Percentiles rank a stretch among this genome's conserved stretches.
phyloP scores from a whole-genome alignment of 345 rosid species.

The Microthlaspi erraticum region DNA sequence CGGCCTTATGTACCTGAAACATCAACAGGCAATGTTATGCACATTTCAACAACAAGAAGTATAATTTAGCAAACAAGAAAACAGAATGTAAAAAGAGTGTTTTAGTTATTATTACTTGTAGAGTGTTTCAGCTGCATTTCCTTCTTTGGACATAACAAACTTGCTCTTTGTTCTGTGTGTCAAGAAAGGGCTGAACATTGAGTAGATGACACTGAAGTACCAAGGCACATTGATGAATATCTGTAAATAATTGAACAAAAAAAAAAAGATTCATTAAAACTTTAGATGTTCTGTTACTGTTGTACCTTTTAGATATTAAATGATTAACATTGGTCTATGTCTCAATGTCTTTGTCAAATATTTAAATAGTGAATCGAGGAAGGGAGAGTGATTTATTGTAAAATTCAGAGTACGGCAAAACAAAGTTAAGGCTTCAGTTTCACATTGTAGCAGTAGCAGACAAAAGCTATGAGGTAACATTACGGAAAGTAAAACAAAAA shows the following conservation, averaged over 20 bases:
- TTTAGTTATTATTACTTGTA: constrained; percentile 64
- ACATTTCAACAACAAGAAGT: background rate
- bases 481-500: constrained; percentile 34
- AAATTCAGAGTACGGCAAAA: constrained; percentile 34
- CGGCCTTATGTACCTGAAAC: constrained; percentile 76
- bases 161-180: constrained; percentile 98
- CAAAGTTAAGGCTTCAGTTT: constrained; percentile 27
- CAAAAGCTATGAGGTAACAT: constrained; percentile 30
- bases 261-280: background rate
- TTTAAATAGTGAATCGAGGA: constrained; percentile 1
- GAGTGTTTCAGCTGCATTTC: constrained; percentile 87
- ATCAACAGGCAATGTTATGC: background rate
- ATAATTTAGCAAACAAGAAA: background rate
- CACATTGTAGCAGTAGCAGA: constrained; percentile 30
- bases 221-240: constrained; percentile 97
- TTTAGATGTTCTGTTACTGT: background rate
- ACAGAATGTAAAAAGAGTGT: background rate
- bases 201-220: constrained; percentile 87
- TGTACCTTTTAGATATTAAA: background rate
- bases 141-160: constrained; percentile 90
- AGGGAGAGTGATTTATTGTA: constrained; percentile 14
- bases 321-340: background rate
- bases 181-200: constrained; percentile 89
- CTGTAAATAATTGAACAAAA: constrained; percentile 42
- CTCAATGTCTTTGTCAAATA: constrained; percentile 10